A percentile compares a stretch with the other conserved stretches of the same genome.
These are phyloP conservation scores for Onygenales sp. DNA, from an alignment of 2,329 filamentous ascomycete genomes.

Conservation along the genomic window DNA sequence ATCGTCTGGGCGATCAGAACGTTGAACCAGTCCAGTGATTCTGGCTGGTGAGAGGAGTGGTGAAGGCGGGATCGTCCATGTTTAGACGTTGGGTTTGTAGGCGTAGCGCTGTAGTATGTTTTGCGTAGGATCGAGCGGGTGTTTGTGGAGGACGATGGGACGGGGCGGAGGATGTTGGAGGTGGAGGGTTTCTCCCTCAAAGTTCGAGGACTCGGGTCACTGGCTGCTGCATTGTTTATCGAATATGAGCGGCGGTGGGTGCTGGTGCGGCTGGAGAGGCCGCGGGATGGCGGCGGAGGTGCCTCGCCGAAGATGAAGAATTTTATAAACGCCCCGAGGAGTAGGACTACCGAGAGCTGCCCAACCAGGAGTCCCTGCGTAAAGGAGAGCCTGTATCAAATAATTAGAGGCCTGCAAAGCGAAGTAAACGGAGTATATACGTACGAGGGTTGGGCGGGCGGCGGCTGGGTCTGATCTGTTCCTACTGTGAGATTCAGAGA, in stretches of 20 bases:
- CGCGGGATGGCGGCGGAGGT: conserved; percentile 71
- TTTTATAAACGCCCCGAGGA: conserved; percentile 93
- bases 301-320: conserved; percentile 99
- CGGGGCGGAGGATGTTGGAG: conserved; percentile 62
- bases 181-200: conserved; percentile 40
- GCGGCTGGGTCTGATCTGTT: conserved; percentile 1
- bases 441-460: conserved; percentile 9
- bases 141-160: conserved; percentile 73
- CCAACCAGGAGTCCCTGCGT: conserved; percentile 89
- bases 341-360: conserved; percentile 81
- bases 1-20: conserved; percentile 94
- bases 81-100: conserved; percentile 30
- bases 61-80: conserved; percentile 34
- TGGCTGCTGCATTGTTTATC: conserved; percentile 35
- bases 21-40: conserved; percentile 98
- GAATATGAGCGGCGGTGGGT: conserved; percentile 68
- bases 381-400: conserved; percentile 61
- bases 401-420: not conserved
- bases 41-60: conserved; percentile 78
- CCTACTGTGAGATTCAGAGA: not conserved
- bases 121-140: conserved; percentile 75
- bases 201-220: conserved; percentile 35
- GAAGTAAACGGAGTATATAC: not conserved
- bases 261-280: conserved; percentile 64
- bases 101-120: conserved; percentile 76